Evolutionary conservation across 83 land plant species (phyloP), one percentile per base, ranked within the genome.

Genomic region (Thuja plicata): DNA sequence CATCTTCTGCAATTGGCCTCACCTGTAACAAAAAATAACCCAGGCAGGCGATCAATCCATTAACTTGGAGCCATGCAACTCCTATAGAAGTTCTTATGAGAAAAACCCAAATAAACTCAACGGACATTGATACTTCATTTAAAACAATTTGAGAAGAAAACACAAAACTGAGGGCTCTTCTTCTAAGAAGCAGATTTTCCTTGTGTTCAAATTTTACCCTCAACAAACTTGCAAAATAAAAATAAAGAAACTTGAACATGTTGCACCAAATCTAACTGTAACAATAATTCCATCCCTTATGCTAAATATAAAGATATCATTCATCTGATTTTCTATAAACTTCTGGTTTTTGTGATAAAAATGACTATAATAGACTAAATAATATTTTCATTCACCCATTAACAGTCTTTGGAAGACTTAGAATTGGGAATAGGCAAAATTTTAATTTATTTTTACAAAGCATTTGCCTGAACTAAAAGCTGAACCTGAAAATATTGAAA

Each of bases 1-100:
- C 99, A 92, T 96, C 99, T 89, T 98, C 99, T 81, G 99, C 99
- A n/a, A 98, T 94, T 52, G 99, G 99, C 73, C 99, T 92, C 71
- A 98, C 99, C 99, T 98, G 94, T 35, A 89, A 76, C 79, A 89
- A 32, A 8, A 89, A 50, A 83, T 17, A 87, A 30, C 83, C 21
- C 55, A 5, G 3, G 52, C 71, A 77, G 54, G 85, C 43, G 11
- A 46, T 83, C 2, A 83, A 83, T 46, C 50, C 54, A 83, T 46
- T 27, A 46, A 46, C 30, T 83, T 45, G 30, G 54, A 45, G 16
- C 4, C 27, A 82, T 82, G 46, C 50, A 45, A 79, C 27, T 19
- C 9, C 54, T 24, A 45, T n/a, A n/a, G 85, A 82, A 24, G 34
- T 82, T 43, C 38, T 35, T 76, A 35, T 13, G 17, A 76, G 17